Evolutionary conservation across 345 rosid genomes (phyloP).

Genomic region (Mallotus nudiflorus): DNA sequence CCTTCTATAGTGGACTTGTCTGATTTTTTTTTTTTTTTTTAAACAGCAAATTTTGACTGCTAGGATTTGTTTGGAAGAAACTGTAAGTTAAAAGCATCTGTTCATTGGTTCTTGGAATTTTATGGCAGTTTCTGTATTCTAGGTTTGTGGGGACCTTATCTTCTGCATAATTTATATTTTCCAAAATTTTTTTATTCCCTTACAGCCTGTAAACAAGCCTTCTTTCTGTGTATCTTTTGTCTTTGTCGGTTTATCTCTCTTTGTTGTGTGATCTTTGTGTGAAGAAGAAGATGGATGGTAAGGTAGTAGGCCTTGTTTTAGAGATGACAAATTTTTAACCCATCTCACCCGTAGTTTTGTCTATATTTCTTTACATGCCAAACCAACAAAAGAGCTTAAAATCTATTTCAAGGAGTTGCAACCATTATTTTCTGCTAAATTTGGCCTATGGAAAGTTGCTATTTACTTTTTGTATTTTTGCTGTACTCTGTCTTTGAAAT

Average conservation of each 20-base stretch:
- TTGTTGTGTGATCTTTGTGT: neutral
- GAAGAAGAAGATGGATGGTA: neutral
- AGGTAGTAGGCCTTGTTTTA: neutral
- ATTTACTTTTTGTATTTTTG: too few species aligned
- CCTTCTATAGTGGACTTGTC: constrained; percentile 21
- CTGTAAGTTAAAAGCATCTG: neutral
- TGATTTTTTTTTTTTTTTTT: too few species aligned
- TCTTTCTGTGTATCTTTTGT: constrained; percentile 5
- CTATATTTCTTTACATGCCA: too few species aligned
- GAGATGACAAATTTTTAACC: too few species aligned
- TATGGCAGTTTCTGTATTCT: constrained; percentile 12
- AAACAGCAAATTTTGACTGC: constrained; percentile 28
- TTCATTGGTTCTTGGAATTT: constrained; percentile 26
- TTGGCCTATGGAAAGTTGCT: too few species aligned
- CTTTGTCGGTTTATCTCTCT: constrained; percentile 1
- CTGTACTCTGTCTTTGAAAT: too few species aligned
- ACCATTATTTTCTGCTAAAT: too few species aligned
- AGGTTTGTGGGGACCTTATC: constrained; percentile 24
- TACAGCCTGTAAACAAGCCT: constrained; percentile 32
- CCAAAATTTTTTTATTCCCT: constrained; percentile 2
- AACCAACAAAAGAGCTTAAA: too few species aligned
- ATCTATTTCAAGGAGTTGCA: too few species aligned
- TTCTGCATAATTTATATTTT: neutral
- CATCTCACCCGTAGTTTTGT: too few species aligned
- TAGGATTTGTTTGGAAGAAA: neutral